Percentiles rank a stretch among this genome's conserved stretches.
Conservation (phyloP, 768 basidiomycete genomes). For the Tremella yokohamensis region DNA sequence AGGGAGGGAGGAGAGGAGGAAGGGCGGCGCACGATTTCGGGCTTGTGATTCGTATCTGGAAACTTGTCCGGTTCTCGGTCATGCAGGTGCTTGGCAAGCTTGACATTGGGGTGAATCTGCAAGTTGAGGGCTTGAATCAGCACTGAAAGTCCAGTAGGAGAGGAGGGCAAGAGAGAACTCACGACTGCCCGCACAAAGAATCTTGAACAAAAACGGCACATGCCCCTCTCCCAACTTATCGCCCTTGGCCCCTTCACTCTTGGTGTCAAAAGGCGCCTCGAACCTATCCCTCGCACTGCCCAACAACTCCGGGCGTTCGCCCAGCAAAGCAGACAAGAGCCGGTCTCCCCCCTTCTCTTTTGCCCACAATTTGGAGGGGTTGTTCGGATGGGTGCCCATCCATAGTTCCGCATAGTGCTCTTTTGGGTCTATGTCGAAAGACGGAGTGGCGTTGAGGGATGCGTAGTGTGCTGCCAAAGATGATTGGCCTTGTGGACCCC, state of each 20-base stretch:
- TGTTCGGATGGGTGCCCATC: conserved; percentile 46
- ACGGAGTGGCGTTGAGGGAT: conserved; percentile 23
- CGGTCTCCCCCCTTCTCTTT: background rate
- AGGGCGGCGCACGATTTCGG: conserved; percentile 48
- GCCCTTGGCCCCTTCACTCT: conserved; percentile 1
- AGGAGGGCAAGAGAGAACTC: no score
- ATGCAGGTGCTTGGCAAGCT: conserved; percentile 40
- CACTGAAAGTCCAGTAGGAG: no score
- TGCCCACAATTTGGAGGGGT: conserved; percentile 28
- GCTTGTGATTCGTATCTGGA: conserved; percentile 46
- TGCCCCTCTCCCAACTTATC: conserved; percentile 15
- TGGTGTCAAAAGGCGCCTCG: conserved; percentile 4
- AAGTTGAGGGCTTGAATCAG: conserved; percentile 36
- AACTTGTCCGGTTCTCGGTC: conserved; percentile 40
- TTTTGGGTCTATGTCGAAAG: conserved; percentile 24
- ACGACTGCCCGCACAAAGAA: conserved; percentile 13
- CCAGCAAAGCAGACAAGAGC: conserved; percentile 23
- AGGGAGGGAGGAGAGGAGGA: no score
- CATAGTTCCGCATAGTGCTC: conserved; percentile 43
- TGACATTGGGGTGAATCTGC: conserved; percentile 46
- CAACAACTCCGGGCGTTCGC: conserved; percentile 16
- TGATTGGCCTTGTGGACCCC: conserved; percentile 39
- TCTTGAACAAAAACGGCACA: conserved; percentile 46
- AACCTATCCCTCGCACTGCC: conserved; percentile 22
- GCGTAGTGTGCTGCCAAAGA: conserved; percentile 29